Percentiles rank a stretch among this genome's conserved stretches.
These are phyloP conservation scores for Haplosporangium sp. DNA, from an alignment of 371 early-diverging fungal genomes.

Conservation along the genomic window DNA sequence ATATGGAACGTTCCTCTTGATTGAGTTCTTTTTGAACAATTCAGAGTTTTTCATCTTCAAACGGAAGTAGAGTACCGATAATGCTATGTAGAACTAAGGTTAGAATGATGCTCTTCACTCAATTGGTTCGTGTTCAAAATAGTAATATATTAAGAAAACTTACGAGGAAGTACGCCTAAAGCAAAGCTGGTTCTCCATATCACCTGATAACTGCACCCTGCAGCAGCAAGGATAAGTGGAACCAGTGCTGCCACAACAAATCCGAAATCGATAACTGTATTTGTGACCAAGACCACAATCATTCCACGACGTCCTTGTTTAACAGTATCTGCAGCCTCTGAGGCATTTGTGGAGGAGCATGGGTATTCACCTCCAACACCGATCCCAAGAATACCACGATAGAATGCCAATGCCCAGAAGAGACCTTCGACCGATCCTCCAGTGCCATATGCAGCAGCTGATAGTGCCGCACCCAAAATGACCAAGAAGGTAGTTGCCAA, in stretches of 20 bases:
- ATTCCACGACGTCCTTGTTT: constrained; percentile 64
- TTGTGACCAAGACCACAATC: constrained; percentile 65
- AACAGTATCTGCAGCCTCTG: constrained; percentile 72
- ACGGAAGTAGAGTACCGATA: constrained; percentile 71
- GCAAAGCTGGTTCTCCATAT: constrained; percentile 69
- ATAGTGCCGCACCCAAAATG: constrained; percentile 63
- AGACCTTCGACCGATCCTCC: constrained; percentile 57
- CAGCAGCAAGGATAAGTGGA: constrained; percentile 62
- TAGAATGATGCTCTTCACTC: no score
- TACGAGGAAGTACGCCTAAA: constrained; percentile 64
- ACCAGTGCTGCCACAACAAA: constrained; percentile 70
- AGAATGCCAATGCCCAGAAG: constrained; percentile 70
- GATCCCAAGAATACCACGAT: constrained; percentile 66
- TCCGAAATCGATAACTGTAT: constrained; percentile 68
- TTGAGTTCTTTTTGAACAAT: constrained; percentile 59
- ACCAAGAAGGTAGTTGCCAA: constrained; percentile 61
- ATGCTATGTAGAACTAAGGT: constrained; percentile 13
- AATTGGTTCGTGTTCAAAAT: no score
- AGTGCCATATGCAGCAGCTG: constrained; percentile 54
- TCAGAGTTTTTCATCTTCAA: constrained; percentile 68
- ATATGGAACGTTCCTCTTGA: constrained; percentile 69
- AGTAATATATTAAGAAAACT: no score
- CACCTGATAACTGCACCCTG: constrained; percentile 57
- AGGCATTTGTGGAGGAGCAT: constrained; percentile 67
- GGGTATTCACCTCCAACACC: constrained; percentile 71